Evolutionary conservation across 768 basidiomycete species (phyloP).

Genomic region (Lentinus tigrinus): DNA sequence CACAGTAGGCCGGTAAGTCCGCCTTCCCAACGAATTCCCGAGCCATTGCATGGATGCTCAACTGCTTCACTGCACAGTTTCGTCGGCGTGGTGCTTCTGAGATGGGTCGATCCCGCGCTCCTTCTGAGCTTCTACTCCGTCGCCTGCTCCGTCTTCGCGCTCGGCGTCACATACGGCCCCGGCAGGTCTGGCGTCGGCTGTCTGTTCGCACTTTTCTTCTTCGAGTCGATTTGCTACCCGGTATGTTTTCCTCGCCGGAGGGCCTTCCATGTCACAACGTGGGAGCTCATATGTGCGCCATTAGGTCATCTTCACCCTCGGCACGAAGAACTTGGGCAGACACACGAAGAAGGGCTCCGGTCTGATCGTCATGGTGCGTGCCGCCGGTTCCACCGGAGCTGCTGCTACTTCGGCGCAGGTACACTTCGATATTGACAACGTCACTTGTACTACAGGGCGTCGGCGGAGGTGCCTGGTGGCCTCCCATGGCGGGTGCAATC

Average conservation of each 20-base stretch:
- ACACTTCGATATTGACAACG: background rate
- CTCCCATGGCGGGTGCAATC: constrained; percentile 56
- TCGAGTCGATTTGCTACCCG: constrained; percentile 74
- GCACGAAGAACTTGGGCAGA: constrained; percentile 60
- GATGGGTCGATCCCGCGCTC: constrained; percentile 64
- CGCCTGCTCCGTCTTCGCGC: constrained; percentile 49
- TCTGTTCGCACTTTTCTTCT: constrained; percentile 68
- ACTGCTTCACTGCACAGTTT: constrained; percentile 40
- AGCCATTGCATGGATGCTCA: constrained; percentile 11
- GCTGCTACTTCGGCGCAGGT: too few relatives aligned
- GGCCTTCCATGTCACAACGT: background rate
- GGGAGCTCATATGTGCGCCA: background rate
- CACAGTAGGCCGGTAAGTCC: constrained; percentile 52
- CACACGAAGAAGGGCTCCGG: constrained; percentile 63
- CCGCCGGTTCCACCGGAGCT: background rate
- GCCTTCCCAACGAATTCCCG: background rate
- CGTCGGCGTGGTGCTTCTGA: constrained; percentile 57
- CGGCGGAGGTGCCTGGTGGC: constrained; percentile 70
- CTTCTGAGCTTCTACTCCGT: constrained; percentile 54
- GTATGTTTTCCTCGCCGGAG: constrained; percentile 30
- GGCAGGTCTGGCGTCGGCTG: constrained; percentile 58
- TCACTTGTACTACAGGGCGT: constrained; percentile 40
- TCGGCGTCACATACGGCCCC: constrained; percentile 48
- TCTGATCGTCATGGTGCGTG: constrained; percentile 57
- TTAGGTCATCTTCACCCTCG: constrained; percentile 62